These are phyloP conservation scores for Fusarium camptoceras DNA, from an alignment of 2,329 filamentous ascomycete species.

Conservation along the genomic window DNA sequence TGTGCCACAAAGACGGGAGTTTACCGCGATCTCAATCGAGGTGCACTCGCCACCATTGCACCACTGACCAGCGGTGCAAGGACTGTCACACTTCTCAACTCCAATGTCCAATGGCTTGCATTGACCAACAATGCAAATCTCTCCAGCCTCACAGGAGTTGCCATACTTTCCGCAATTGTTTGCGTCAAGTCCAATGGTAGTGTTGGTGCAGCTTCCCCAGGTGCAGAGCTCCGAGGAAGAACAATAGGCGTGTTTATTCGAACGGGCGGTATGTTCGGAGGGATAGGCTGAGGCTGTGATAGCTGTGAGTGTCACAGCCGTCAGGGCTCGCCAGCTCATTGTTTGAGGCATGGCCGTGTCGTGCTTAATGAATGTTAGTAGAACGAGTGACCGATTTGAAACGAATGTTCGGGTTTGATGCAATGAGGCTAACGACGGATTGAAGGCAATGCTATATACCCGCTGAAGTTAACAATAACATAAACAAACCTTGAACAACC, in stretches of 20 bases:
- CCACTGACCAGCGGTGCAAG: slow-evolving; percentile 28
- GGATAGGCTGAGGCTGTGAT: slow-evolving; percentile 11
- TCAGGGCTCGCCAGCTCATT: slow-evolving; percentile 19
- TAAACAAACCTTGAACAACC: background rate
- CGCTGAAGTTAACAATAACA: background rate
- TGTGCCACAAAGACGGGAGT: slow-evolving; percentile 17
- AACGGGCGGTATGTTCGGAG: slow-evolving; percentile 7
- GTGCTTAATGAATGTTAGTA: background rate
- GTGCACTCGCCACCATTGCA: slow-evolving; percentile 22
- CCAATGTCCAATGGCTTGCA: slow-evolving; percentile 21
- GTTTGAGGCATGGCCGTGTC: slow-evolving; percentile 13
- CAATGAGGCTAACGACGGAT: background rate
- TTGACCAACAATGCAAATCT: slow-evolving; percentile 26
- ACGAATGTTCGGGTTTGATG: background rate
- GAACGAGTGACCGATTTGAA: background rate
- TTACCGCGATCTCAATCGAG: slow-evolving; percentile 26
- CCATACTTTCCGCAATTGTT: slow-evolving; percentile 17
- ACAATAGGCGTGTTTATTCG: slow-evolving; percentile 6
- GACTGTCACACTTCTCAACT: background rate
- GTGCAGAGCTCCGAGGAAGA: slow-evolving; percentile 23
- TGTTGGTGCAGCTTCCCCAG: slow-evolving; percentile 25
- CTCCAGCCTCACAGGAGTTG: slow-evolving; percentile 22
- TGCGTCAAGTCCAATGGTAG: slow-evolving; percentile 33
- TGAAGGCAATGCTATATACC: background rate
- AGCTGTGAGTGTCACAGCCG: background rate